Conservation (phyloP, 2,329 filamentous ascomycete species). For the Amauroascus niger region DNA sequence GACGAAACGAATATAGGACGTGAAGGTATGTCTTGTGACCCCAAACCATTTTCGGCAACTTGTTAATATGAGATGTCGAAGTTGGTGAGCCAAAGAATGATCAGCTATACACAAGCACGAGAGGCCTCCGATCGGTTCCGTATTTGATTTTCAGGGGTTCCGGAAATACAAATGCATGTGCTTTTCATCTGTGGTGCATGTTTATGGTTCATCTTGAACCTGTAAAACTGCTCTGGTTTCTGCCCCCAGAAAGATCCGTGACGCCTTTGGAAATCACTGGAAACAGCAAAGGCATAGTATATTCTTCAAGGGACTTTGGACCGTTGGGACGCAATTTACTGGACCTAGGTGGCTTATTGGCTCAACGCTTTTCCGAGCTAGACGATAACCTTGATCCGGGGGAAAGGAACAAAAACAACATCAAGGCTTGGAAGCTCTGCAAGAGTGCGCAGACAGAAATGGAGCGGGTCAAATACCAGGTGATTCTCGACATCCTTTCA, state of each 20-base stretch:
- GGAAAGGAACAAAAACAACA: constrained; percentile 14
- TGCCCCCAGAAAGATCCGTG: constrained; percentile 24
- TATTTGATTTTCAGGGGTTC: constrained; percentile 25
- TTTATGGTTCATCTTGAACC: constrained; percentile 23
- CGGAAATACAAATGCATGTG: constrained; percentile 20
- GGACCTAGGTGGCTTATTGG: constrained; percentile 11
- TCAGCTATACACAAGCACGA: constrained; percentile 25
- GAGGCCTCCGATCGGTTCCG: constrained; percentile 30
- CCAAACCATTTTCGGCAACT: background rate
- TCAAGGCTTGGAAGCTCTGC: constrained; percentile 20
- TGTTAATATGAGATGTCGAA: background rate
- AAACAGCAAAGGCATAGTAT: constrained; percentile 24
- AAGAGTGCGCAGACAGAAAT: constrained; percentile 22
- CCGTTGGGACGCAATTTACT: constrained; percentile 19
- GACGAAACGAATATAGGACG: background rate
- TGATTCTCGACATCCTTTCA: constrained; percentile 24
- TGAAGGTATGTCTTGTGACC: background rate
- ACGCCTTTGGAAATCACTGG: constrained; percentile 17
- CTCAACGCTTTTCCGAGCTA: background rate
- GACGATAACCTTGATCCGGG: constrained; percentile 6
- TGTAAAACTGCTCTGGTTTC: constrained; percentile 24
- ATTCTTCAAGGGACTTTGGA: constrained; percentile 22
- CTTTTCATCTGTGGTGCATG: constrained; percentile 26
- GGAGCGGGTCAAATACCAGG: constrained; percentile 23
- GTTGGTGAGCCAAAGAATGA: constrained; percentile 16